Conservation (phyloP, 257 asterid species). For the Coffea canephora region DNA sequence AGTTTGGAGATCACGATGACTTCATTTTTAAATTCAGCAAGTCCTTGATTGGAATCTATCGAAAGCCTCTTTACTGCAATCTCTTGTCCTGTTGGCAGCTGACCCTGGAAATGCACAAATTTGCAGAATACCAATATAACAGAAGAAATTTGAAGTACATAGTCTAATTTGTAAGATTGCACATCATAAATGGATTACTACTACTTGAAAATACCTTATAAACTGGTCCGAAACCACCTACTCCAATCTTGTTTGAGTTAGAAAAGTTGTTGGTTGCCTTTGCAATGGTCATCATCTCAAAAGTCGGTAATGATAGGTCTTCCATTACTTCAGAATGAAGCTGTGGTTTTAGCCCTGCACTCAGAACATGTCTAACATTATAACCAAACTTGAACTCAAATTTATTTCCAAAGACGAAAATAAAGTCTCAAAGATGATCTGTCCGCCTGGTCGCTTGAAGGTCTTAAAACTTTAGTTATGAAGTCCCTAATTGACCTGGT, state of each 20-base stretch:
- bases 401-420: too few species aligned
- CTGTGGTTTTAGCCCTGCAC: not conserved
- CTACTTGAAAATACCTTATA: conserved; percentile 10
- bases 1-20: conserved; percentile 32
- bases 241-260: conserved; percentile 13
- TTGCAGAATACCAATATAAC: not conserved
- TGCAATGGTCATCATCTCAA: not conserved
- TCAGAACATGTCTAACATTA: not conserved
- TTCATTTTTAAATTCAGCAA: conserved; percentile 37
- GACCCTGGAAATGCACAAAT: not conserved
- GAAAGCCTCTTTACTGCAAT: conserved; percentile 38
- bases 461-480: too few species aligned
- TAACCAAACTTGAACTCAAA: too few species aligned
- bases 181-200: not conserved
- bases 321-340: not conserved
- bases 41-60: conserved; percentile 34
- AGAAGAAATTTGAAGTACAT: not conserved
- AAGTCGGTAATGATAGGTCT: conserved; percentile 12
- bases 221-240: conserved; percentile 23
- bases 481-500: too few species aligned
- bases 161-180: not conserved
- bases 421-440: too few species aligned
- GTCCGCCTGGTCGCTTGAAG: too few species aligned
- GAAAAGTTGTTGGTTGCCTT: conserved; percentile 16
- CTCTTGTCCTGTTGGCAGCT: conserved; percentile 26